These are phyloP conservation scores for Neonectria ditissima DNA, from an alignment of 2,329 filamentous ascomycete species.

Conservation along the genomic window DNA sequence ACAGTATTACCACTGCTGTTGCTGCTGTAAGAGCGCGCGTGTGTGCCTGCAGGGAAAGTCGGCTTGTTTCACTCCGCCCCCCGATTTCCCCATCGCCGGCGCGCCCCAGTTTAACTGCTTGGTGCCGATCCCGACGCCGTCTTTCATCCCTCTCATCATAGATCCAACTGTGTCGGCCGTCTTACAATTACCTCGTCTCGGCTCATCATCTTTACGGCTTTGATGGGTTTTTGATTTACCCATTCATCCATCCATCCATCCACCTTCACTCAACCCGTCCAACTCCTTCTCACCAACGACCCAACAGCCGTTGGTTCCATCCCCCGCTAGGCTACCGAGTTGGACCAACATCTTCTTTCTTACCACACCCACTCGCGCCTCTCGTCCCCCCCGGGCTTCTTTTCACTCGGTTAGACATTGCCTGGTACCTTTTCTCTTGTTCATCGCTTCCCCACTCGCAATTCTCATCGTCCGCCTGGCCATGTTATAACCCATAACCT, in stretches of 20 bases:
- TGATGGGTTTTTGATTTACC: not conserved
- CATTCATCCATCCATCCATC: not conserved
- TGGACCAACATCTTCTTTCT: not conserved
- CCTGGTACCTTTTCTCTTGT: not conserved
- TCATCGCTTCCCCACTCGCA: not conserved
- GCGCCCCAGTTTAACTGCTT: slow-evolving; percentile 17
- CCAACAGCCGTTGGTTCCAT: not conserved
- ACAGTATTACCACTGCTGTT: not conserved
- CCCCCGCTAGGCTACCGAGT: not conserved
- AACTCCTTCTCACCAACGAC: not conserved
- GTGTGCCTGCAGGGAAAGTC: not conserved
- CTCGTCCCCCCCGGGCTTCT: not conserved
- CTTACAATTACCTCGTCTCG: not conserved
- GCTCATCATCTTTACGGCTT: not conserved
- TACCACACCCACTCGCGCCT: not conserved
- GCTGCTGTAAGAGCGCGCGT: not conserved
- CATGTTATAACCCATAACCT: slow-evolving; percentile 19
- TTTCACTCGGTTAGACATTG: not conserved
- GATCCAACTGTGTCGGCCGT: not conserved
- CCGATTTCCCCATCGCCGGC: not conserved
- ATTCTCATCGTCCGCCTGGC: not conserved
- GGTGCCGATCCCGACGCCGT: slow-evolving; percentile 14
- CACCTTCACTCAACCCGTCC: not conserved
- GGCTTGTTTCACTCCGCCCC: slow-evolving; percentile 5
- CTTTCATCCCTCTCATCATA: slow-evolving; percentile 14